Evolutionary conservation across 2,329 filamentous ascomycete species (phyloP).

Genomic region (Blumeria graminis): DNA sequence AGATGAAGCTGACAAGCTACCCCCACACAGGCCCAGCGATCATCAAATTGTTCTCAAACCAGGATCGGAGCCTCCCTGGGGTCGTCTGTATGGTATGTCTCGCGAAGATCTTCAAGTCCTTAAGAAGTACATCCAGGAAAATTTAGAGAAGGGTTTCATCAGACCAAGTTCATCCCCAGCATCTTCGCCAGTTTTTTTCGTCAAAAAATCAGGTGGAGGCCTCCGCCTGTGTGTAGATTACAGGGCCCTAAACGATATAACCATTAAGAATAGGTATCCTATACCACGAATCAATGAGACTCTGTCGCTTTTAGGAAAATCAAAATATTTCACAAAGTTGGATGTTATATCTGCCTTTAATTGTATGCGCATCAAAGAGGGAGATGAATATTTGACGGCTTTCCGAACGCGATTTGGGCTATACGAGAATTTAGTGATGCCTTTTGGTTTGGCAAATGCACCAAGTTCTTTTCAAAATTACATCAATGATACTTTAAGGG

Average conservation of each 20-base stretch:
- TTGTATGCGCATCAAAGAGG: background rate
- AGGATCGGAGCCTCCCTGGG: background rate
- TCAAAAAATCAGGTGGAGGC: background rate
- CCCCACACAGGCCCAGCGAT: background rate
- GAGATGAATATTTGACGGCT: background rate
- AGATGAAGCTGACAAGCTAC: background rate
- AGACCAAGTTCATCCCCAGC: background rate
- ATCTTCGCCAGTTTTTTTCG: background rate
- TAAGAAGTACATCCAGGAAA: background rate
- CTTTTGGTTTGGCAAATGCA: conserved; percentile 7
- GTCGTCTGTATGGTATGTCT: background rate
- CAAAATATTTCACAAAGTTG: background rate
- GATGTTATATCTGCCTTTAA: background rate
- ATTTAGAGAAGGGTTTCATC: background rate
- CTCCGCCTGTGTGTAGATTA: background rate
- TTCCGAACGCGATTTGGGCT: background rate
- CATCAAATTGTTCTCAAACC: background rate
- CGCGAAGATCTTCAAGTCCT: background rate
- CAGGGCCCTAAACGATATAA: background rate
- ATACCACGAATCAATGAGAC: background rate
- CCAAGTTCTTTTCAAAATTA: background rate
- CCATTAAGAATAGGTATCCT: background rate
- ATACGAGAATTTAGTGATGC: conserved; percentile 6
- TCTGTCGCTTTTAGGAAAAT: background rate
- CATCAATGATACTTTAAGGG: background rate